Evolutionary conservation across 2,329 filamentous ascomycete genomes (phyloP), one percentile per base, ranked within the genome.

Genomic region (Cladorrhinum sp.): DNA sequence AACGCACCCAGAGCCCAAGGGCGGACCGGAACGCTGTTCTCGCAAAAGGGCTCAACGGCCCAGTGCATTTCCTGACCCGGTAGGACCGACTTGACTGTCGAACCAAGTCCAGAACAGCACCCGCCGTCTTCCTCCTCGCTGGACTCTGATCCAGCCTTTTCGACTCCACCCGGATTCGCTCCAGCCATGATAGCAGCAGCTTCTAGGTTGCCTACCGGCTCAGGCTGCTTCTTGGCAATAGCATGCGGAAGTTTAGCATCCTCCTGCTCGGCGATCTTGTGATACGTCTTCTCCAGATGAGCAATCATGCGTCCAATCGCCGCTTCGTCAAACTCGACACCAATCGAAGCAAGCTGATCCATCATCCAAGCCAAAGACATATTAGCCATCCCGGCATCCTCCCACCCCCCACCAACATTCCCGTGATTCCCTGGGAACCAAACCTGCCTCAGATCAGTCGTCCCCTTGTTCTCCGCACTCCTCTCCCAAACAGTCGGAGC

Each of bases 391-490:
- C 78, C 79, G 62, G 82, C 76, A 53, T 83, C 80, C 20, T 59
- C 74, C 77, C 80, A 84, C 0, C 82, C 82, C 0, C 82, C 82
- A 1, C 82, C 82, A 9, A 84, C 75, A 57, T 84, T 81, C 9
- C 78, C 77, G 59, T 84, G 82, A 58, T 78, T 78, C 1, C 82
- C 82, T 0, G 81, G 76, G 63, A 84, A 84, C 80, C 81, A 84
- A 50, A 84, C 79, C 63, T 84, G 81, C 53, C 78, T 77, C 30
- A 68, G 67, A 56, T 63, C 63, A 8, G 66, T 71, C 54, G 51
- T 62, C 36, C 49, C 12, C 18, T 59, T 60, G 61, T 66, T 64
- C n/a, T 60, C 60, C 1, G 14, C 50, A 6, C 52, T 60, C 8
- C 64, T 55, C 28, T 66, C 64, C 64, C 62, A 66, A 1, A 66